Evolutionary conservation across 163 green algal species (phyloP).

Genomic region (Volvox carteri): DNA sequence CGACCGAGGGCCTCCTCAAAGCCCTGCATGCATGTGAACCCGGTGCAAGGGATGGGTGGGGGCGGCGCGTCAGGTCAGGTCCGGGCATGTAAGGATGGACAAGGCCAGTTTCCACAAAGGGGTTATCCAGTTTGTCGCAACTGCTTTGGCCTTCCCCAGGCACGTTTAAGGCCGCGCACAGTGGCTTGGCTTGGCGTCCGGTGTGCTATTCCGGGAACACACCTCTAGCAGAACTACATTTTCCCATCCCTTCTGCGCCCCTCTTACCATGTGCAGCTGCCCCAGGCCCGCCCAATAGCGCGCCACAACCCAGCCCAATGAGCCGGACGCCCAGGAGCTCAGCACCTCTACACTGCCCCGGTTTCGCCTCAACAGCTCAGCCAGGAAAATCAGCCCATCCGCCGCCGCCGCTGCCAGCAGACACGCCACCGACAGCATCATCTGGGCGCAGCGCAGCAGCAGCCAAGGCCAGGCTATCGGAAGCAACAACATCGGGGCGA

Average conservation of each 20-base stretch:
- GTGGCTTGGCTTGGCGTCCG: too few relatives aligned
- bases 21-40: not conserved
- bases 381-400: conserved; percentile 17
- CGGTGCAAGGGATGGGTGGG: too few relatives aligned
- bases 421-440: not conserved
- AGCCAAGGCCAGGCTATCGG: conserved; percentile 45
- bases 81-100: too few relatives aligned
- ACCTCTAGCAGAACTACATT: too few relatives aligned
- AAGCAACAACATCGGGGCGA: conserved; percentile 25
- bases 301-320: conserved; percentile 7
- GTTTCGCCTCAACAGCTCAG: conserved; percentile 29
- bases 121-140: too few relatives aligned
- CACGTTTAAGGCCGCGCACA: too few relatives aligned
- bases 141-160: too few relatives aligned
- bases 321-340: not conserved
- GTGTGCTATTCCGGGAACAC: too few relatives aligned
- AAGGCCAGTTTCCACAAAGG: too few relatives aligned
- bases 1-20: not conserved
- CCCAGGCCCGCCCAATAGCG: conserved; percentile 27
- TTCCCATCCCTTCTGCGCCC: too few relatives aligned
- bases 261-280: conserved; percentile 31
- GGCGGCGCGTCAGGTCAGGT: too few relatives aligned
- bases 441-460: conserved; percentile 20
- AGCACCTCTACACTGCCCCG: not conserved
- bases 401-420: not conserved